Base-by-base conservation (phyloP, 2,329 filamentous ascomycete genomes). In the Zymoseptoria pseudotritici region DNA sequence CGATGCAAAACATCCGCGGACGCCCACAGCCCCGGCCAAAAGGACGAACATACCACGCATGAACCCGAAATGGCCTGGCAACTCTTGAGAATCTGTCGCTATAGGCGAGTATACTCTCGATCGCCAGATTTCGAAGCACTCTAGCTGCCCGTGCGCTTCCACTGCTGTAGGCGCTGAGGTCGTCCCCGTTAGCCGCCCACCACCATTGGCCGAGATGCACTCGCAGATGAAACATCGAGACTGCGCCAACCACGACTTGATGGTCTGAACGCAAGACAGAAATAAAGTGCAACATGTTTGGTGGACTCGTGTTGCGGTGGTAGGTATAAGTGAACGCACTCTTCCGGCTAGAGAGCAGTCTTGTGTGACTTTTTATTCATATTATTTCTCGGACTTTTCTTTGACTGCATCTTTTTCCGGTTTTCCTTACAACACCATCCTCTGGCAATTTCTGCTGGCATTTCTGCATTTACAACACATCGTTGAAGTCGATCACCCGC, bases 1-100 rank as follows among this genome's bases (percentile, higher is more conserved):
- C 22, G 24, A 29, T n/a, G 50, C 59, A 55, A 67, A 58, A 67
- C 66, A 63, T 61, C 66, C 65, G 61, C 59, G 66, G 62, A 64
- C 62, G 62, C 65, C 9, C 9, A 29, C 26, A 29, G 8, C 26
- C 26, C 60, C 60, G 54, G 21, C 51, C 36, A 24, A 53, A 21
- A 49, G 26, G 24, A 26, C n/a, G 51, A 59, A 22, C 56, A 53
- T 36, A 46, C 31, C 8, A 29, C 29, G 46, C 17, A 55, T 22
- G 19, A 59, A 13, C 13, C 36, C 11, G 5, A 6, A 17, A 13
- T 6, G 36, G 36, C 3, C 36, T 46, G 49, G 31, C 53, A 53
- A n/a, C 29, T 50, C 50, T n/a, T 42, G 42, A 20, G 29, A 42
- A 24, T 54, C 24, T 42, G 21, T 20, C 36, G 21, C 29, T 11